Conservation (phyloP, 306 rosid genomes). For the Quillaja saponaria region DNA sequence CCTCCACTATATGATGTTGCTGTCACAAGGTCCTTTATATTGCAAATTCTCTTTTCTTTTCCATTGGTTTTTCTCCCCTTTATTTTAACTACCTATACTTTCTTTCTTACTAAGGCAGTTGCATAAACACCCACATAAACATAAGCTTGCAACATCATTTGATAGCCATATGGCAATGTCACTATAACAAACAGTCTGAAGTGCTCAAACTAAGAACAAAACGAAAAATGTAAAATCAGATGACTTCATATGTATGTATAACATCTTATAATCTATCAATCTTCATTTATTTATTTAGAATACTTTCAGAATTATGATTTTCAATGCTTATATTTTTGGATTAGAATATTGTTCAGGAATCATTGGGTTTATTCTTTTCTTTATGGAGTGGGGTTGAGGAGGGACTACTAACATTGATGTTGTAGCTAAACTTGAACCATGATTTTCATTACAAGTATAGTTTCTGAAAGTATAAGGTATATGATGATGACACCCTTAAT, state of each 20-base stretch:
- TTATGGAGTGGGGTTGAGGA: background rate
- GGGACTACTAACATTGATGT: background rate
- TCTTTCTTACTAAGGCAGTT: too few relatives aligned
- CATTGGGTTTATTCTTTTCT: background rate
- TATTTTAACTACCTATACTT: too few relatives aligned
- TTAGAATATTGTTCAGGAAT: background rate
- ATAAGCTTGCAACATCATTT: too few relatives aligned
- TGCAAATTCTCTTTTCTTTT: background rate
- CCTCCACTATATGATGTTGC: conserved; percentile 62
- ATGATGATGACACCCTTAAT: conserved; percentile 5
- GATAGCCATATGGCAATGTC: too few relatives aligned
- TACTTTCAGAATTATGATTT: background rate
- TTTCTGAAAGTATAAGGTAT: background rate
- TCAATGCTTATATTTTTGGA: background rate
- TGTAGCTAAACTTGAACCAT: background rate
- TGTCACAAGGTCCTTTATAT: conserved; percentile 41
- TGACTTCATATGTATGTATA: too few relatives aligned
- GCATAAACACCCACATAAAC: too few relatives aligned
- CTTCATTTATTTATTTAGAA: background rate
- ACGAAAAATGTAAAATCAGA: too few relatives aligned
- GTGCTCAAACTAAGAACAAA: too few relatives aligned
- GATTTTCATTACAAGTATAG: background rate
- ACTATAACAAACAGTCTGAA: too few relatives aligned
- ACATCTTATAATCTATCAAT: background rate
- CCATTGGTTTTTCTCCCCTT: too few relatives aligned